Percentiles rank a stretch among this genome's conserved stretches.
Conservation (phyloP, 2,329 filamentous ascomycete species). For the Hortaea werneckii region DNA sequence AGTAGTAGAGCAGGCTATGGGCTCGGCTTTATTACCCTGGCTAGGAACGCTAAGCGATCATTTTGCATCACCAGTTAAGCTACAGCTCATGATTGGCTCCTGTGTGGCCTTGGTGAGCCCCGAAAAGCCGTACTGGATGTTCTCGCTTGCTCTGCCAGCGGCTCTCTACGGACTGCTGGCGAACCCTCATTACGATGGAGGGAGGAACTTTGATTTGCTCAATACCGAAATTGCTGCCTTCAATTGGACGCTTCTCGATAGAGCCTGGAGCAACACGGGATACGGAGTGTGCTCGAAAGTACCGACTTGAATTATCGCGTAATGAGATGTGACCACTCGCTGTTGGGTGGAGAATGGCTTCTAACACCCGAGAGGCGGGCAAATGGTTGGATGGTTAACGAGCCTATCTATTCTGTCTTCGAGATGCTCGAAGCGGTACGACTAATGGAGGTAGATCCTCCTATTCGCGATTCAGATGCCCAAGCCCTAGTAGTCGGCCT, state of each 20-base stretch:
- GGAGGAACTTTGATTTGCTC: conserved; percentile 48
- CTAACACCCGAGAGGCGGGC: conserved; percentile 34
- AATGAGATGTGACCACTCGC: conserved; percentile 86
- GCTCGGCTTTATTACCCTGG: conserved; percentile 1
- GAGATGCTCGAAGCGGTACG: conserved; percentile 88
- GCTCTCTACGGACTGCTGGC: conserved; percentile 59
- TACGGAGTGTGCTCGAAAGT: conserved; percentile 82
- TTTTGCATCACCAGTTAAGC: conserved; percentile 51
- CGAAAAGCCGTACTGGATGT: conserved; percentile 44
- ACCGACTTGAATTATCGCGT: conserved; percentile 60
- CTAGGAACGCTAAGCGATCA: conserved; percentile 25
- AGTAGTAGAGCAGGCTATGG: conserved; percentile 6
- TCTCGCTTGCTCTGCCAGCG: conserved; percentile 60
- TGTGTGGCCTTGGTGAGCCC: conserved; percentile 58
- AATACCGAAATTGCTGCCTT: conserved; percentile 56
- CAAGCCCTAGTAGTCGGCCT: conserved; percentile 78
- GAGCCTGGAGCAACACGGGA: conserved; percentile 77
- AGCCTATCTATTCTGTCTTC: conserved; percentile 94
- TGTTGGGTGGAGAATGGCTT: conserved; percentile 87
- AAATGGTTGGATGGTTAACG: conserved; percentile 48
- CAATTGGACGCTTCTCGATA: conserved; percentile 67
- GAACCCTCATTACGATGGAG: conserved; percentile 63
- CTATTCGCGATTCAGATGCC: conserved; percentile 26
- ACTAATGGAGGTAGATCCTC: conserved; percentile 50
- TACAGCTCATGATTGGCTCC: conserved; percentile 58